phyloP scores from a whole-genome alignment of 345 rosid species.

The Gossypioides kirkii region DNA sequence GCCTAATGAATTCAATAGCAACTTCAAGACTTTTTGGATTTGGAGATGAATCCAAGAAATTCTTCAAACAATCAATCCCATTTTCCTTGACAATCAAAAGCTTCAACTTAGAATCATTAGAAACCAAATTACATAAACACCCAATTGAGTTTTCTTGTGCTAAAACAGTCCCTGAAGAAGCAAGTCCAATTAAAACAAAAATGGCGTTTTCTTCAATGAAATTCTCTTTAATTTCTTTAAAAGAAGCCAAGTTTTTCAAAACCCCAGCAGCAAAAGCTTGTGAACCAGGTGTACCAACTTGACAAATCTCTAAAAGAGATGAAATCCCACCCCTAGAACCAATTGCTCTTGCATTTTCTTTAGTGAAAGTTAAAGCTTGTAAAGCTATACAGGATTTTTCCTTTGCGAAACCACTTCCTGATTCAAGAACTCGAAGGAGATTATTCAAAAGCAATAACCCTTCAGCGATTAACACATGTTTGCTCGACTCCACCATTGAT shows the following conservation, averaged over 20 bases:
- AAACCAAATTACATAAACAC: slow-evolving; percentile 65
- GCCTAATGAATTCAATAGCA: slow-evolving; percentile 50
- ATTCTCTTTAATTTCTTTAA: slow-evolving; percentile 59
- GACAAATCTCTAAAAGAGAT: slow-evolving; percentile 74
- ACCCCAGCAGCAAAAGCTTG: slow-evolving; percentile 88
- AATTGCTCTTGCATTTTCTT: slow-evolving; percentile 76
- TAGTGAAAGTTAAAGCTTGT: slow-evolving; percentile 60
- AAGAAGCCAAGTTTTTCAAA: slow-evolving; percentile 57
- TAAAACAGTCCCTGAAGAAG: slow-evolving; percentile 60
- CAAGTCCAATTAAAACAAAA: slow-evolving; percentile 51
- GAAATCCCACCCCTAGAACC: slow-evolving; percentile 88
- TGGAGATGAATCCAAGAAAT: slow-evolving; percentile 69
- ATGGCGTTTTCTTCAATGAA: slow-evolving; percentile 68
- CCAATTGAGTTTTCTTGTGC: slow-evolving; percentile 80
- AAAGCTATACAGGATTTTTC: slow-evolving; percentile 85
- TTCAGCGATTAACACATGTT: slow-evolving; percentile 66
- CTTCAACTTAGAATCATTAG: slow-evolving; percentile 53
- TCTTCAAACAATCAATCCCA: slow-evolving; percentile 62
- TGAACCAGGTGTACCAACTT: slow-evolving; percentile 72
- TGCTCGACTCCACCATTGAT: slow-evolving; percentile 72
- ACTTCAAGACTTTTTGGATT: slow-evolving; percentile 51
- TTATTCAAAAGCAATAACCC: slow-evolving; percentile 69
- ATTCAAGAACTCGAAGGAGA: slow-evolving; percentile 71
- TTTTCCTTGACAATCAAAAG: slow-evolving; percentile 58
- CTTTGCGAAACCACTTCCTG: slow-evolving; percentile 79